Conservation (phyloP, 768 basidiomycete species). For the Termitomyces sp. region DNA sequence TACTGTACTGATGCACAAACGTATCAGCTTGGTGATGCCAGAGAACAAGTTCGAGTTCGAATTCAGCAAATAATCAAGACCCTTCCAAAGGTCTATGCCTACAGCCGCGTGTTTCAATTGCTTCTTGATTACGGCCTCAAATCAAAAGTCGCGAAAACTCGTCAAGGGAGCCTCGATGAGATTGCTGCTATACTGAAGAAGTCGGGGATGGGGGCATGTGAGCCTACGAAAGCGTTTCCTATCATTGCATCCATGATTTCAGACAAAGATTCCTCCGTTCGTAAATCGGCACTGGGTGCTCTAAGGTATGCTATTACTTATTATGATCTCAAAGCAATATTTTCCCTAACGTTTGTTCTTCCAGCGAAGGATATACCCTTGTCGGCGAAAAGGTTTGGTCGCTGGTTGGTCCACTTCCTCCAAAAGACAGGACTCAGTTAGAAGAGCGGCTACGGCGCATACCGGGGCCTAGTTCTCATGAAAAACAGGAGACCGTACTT, state of each 20-base stretch:
- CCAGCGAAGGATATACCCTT: conserved; percentile 76
- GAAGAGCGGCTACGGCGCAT: conserved; percentile 86
- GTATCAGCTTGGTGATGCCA: conserved; percentile 86
- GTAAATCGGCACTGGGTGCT: conserved; percentile 80
- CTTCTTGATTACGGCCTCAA: conserved; percentile 86
- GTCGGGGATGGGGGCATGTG: conserved; percentile 79
- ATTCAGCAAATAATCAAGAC: conserved; percentile 83
- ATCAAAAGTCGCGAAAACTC: conserved; percentile 88
- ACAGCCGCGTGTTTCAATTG: conserved; percentile 86
- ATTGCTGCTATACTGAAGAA: conserved; percentile 72
- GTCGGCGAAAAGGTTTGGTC: conserved; percentile 87
- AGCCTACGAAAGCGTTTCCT: conserved; percentile 78
- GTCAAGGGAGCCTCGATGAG: conserved; percentile 85
- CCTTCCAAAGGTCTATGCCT: conserved; percentile 88
- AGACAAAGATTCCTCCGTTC: conserved; percentile 85
- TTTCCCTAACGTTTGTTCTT: conserved; percentile 10
- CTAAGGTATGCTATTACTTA: conserved; percentile 53
- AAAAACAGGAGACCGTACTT: conserved; percentile 29
- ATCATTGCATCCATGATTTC: conserved; percentile 74
- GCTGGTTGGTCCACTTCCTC: conserved; percentile 66
- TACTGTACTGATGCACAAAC: conserved; percentile 1
- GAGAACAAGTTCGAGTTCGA: conserved; percentile 76
- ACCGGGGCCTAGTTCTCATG: conserved; percentile 56
- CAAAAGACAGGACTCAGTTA: conserved; percentile 90
- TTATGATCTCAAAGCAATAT: neutral